A percentile compares a stretch with the other conserved stretches of the same genome.
phyloP scores from a whole-genome alignment of 2,329 filamentous ascomycete genomes.

The Fusarium buharicum region DNA sequence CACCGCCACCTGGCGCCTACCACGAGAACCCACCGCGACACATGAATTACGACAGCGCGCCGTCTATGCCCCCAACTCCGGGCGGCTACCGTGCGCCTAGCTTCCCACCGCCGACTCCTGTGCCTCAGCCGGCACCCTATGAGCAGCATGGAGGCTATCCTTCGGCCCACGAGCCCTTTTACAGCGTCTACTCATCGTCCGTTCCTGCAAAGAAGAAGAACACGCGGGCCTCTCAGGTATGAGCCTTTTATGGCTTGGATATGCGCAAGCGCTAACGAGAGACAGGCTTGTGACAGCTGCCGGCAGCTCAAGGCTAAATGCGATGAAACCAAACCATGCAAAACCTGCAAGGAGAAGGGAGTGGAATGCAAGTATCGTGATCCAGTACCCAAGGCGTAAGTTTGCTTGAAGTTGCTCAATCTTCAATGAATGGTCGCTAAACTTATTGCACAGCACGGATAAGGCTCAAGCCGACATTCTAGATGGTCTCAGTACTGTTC shows the following conservation, averaged over 20 bases:
- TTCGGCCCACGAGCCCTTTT: constrained; percentile 51
- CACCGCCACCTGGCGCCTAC: constrained; percentile 50
- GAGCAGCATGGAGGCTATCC: constrained; percentile 49
- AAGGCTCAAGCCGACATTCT: constrained; percentile 70
- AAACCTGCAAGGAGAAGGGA: constrained; percentile 88
- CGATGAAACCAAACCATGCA: constrained; percentile 85
- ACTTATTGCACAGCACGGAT: constrained; percentile 58
- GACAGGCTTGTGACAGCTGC: constrained; percentile 89
- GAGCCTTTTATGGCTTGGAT: background rate
- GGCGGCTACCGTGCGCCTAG: constrained; percentile 55
- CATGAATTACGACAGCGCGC: constrained; percentile 63
- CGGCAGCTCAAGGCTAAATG: constrained; percentile 90
- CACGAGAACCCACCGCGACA: constrained; percentile 62
- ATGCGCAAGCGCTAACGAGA: constrained; percentile 24
- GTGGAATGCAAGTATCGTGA: constrained; percentile 89
- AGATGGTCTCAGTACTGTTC: constrained; percentile 61
- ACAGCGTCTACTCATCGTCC: constrained; percentile 57
- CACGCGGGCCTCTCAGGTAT: constrained; percentile 72
- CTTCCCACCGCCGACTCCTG: constrained; percentile 56
- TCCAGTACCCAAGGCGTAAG: constrained; percentile 89
- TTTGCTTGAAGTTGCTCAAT: background rate
- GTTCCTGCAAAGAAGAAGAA: constrained; percentile 67
- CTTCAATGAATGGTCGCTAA: constrained; percentile 16
- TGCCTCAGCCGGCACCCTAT: constrained; percentile 53
- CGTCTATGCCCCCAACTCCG: constrained; percentile 58